Evolutionary conservation across 2,329 filamentous ascomycete genomes (phyloP), one percentile per base, ranked within the genome.

Genomic region (Aspergillus sp.): DNA sequence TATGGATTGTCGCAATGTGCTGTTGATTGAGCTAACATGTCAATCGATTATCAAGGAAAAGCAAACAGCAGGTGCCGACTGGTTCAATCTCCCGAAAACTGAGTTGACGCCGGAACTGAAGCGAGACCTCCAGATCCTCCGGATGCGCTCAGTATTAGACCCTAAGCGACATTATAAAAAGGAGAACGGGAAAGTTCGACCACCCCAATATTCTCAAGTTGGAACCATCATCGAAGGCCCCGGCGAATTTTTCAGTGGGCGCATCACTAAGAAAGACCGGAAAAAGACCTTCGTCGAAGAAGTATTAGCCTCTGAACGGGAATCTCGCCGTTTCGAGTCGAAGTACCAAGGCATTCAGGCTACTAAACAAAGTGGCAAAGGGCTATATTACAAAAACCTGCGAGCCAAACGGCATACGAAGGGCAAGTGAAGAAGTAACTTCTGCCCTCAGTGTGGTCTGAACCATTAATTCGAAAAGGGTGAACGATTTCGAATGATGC

Each of bases 81-180:
- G 94, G 94, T 98, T 90, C 79, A 85, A 96, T 68, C 82, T 99
- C 56, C 93, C 93, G 6, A 88, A 88, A 69, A 97, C 94, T 26
- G 83, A 91, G 54, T 78, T 96, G 54, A 96, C 92, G 0, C 86
- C 92, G 9, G 88, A 96, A 71, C 82, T 97, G 62, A 96, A 93
- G 77, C 85, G 92, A 67, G 94, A 99, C 73, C 82, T 97, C 54
- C 92, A 97, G 76, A 81, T 98, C 11, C 81, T 99, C 60, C 88
- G 91, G 65, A 94, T 97, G 89, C 87, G 95, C 74, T 89, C 88
- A 57, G 88, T 96, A 20, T 82, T 98, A 22, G 94, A 98, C 66
- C 88, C 92, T 0, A 94, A 98, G 73, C 84, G 90, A 53, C 90
- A 94, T 70, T 96, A 96, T 82, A 96, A 94, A 75, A 98, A 97